phyloP scores from a whole-genome alignment of 2,329 filamentous ascomycete species.

The Ramularia endophylla region DNA sequence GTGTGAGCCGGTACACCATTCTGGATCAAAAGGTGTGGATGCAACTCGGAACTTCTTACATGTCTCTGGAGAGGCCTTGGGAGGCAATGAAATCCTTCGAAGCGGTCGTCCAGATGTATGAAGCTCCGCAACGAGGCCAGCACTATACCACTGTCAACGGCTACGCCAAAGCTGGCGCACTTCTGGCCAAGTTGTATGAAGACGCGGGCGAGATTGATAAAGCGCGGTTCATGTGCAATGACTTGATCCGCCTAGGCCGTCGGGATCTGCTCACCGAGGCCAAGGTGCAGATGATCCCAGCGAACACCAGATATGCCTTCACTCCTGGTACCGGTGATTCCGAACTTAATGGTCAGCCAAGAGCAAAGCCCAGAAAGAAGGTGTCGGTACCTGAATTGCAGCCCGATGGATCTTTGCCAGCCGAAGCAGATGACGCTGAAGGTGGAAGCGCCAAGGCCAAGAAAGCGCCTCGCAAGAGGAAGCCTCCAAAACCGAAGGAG shows the following conservation, averaged over 20 bases:
- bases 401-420: background rate
- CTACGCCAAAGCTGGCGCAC: constrained; percentile 14
- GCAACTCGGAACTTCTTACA: constrained; percentile 61
- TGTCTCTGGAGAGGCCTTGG: constrained; percentile 55
- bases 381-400: background rate
- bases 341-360: background rate
- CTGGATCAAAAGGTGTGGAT: constrained; percentile 46
- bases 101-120: constrained; percentile 49
- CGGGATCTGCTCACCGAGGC: constrained; percentile 21
- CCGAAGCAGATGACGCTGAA: too few species aligned
- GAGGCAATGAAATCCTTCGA: constrained; percentile 75
- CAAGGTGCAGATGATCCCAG: constrained; percentile 18
- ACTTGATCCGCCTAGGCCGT: constrained; percentile 60
- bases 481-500: too few species aligned
- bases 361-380: background rate
- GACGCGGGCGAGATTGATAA: constrained; percentile 62
- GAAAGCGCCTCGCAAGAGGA: too few species aligned
- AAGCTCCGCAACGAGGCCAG: constrained; percentile 3
- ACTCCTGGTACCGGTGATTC: background rate
- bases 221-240: constrained; percentile 69
- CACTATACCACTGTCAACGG: constrained; percentile 3
- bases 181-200: constrained; percentile 77
- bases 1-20: constrained; percentile 16
- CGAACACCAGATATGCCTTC: background rate
- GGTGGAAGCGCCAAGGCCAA: too few species aligned